Conservation (phyloP, 1,284 basidiomycete genomes). For the Ceratobasidium sp. region DNA sequence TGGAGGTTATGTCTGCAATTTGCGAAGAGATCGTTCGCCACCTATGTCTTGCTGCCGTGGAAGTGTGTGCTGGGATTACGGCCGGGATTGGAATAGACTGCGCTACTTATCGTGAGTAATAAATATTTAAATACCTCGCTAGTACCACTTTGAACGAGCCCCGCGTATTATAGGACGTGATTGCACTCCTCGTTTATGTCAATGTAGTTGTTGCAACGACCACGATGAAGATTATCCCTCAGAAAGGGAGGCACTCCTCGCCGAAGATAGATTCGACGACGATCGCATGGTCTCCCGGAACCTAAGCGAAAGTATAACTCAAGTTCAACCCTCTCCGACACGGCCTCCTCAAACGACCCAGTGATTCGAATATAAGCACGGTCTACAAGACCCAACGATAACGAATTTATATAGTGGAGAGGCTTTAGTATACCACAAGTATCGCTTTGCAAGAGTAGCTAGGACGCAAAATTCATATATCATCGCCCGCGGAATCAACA, state of each 20-base stretch:
- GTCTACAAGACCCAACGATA: too few relatives aligned
- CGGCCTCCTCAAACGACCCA: slow-evolving; percentile 11
- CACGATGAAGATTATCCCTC: slow-evolving; percentile 18
- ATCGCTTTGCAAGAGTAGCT: too few relatives aligned
- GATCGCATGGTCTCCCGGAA: too few relatives aligned
- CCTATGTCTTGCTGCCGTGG: background rate
- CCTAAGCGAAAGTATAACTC: background rate
- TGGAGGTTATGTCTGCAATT: slow-evolving; percentile 2
- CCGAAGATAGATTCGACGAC: slow-evolving; percentile 10
- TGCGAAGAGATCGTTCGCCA: slow-evolving; percentile 4
- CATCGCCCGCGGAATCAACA: background rate
- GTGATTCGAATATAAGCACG: background rate
- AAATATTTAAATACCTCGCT: background rate
- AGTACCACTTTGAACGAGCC: background rate
- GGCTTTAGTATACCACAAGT: too few relatives aligned
- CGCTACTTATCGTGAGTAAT: slow-evolving; percentile 21
- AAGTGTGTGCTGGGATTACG: slow-evolving; percentile 8
- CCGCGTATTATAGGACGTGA: background rate
- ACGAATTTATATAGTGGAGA: too few relatives aligned
- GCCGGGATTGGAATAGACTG: slow-evolving; percentile 16
- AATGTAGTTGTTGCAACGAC: slow-evolving; percentile 17
- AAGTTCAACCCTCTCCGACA: slow-evolving; percentile 14
- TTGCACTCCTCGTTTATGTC: slow-evolving; percentile 17
- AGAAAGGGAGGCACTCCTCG: slow-evolving; percentile 24
- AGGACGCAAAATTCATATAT: background rate